Base-by-base conservation (phyloP, 2,329 filamentous ascomycete genomes). In the Metarhizium anisopliae region DNA sequence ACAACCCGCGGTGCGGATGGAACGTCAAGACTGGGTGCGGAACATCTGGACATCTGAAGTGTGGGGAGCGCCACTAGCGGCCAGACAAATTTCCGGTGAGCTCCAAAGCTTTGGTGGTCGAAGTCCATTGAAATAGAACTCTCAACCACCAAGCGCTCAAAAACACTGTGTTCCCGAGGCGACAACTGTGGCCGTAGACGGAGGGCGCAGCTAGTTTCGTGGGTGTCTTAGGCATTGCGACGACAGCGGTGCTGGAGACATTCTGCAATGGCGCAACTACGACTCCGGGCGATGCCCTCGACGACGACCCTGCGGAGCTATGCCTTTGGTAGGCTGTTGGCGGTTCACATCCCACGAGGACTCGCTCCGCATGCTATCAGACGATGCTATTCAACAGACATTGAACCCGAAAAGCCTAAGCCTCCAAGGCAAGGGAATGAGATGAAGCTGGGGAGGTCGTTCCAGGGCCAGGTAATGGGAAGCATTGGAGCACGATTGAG, bases 381-480 rank as follows among this genome's bases (percentile, higher is more conserved):
- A 20, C 68, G 70, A 61, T 61, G 57, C 58, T 73, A 71, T 52
- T 62, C 64, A 49, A 72, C 70, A 50, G 68, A 71, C 10, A 61
- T 71, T 35, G 70, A 72, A 58, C 68, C 69, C 11, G 68, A 70
- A 59, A 62, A 64, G 45, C 62, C 67, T 51, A 70, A 66, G 52
- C 55, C 64, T 6, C 63, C 59, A 53, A 61, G 66, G 18, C 63
- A 67, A 58, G 63, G 67, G 54, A 73, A 72, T 56, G 72, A 74
- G 61, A 61, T 67, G 60, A 73, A 65, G 63, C 63, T 67, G 30
- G 72, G 69, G 16, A 61, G 74, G 50, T 69, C 73, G 3, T 85
- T 84, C 64, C 77, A 79, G 62, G 80, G 80, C 20, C 82, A 84
- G 69, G 75, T 85, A 62, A 79, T 82, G 63, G 78, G 81, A 60